phyloP scores from a whole-genome alignment of 163 green algal genomes.

The Chloroidium sp. region DNA sequence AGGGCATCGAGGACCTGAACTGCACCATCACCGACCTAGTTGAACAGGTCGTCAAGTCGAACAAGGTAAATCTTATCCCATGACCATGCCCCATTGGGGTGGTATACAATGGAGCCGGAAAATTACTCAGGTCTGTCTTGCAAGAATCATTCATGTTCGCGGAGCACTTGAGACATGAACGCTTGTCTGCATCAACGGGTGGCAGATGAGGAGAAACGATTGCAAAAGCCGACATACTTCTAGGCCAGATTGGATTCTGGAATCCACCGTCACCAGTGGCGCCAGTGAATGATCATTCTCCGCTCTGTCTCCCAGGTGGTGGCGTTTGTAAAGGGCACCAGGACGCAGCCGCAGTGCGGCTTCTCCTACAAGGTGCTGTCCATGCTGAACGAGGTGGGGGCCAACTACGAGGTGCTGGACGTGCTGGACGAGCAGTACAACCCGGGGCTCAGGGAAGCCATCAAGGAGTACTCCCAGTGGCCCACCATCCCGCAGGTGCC shows the following conservation, averaged over 20 bases:
- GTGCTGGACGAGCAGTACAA: conserved; percentile 82
- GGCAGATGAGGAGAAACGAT: no score
- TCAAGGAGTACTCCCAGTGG: conserved; percentile 87
- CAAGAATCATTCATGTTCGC: no score
- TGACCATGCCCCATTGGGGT: not conserved
- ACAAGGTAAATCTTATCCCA: conserved; percentile 40
- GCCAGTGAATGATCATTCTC: not conserved
- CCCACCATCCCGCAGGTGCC: conserved; percentile 84
- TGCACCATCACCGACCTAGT: conserved; percentile 65
- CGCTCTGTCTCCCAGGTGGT: conserved; percentile 45
- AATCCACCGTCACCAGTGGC: not conserved
- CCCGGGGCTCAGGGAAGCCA: conserved; percentile 74
- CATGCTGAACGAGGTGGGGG: conserved; percentile 47
- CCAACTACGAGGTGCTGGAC: conserved; percentile 62
- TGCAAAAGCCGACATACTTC: no score
- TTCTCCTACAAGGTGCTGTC: conserved; percentile 81
- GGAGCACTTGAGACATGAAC: no score
- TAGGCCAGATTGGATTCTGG: no score
- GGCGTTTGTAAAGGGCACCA: conserved; percentile 86
- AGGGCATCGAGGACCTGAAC: conserved; percentile 71
- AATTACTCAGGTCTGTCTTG: no score
- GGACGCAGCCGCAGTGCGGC: conserved; percentile 75
- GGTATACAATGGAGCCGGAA: no score
- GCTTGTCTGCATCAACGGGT: no score
- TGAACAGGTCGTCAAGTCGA: conserved; percentile 70